Conservation (phyloP, 129 eudicot species). For the Apium graveolens region DNA sequence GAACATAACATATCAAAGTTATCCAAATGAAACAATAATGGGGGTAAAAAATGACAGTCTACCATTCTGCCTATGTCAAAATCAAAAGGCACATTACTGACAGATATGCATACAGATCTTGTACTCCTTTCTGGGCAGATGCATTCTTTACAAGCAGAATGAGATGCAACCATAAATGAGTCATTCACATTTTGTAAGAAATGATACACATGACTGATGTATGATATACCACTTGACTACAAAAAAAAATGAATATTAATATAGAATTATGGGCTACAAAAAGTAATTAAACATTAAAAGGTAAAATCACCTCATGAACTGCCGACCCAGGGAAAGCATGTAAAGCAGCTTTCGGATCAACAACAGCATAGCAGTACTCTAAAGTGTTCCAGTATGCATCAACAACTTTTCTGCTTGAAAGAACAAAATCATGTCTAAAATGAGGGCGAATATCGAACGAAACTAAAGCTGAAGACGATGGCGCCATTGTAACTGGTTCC, state of each 20-base stretch:
- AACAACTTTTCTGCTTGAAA: constrained; percentile 61
- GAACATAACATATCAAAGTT: background rate
- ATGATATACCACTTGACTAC: background rate
- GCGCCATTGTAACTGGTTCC: constrained; percentile 52
- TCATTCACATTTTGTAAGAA: background rate
- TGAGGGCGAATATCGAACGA: constrained; percentile 83
- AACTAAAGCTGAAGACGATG: constrained; percentile 29
- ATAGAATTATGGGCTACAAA: background rate
- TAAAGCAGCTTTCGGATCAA: constrained; percentile 72
- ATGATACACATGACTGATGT: background rate
- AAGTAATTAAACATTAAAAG: background rate
- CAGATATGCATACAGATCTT: background rate
- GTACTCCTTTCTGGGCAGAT: background rate
- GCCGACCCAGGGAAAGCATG: constrained; percentile 90
- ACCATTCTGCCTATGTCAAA: background rate
- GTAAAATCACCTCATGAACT: constrained; percentile 60
- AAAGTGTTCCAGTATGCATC: constrained; percentile 91
- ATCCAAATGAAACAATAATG: background rate
- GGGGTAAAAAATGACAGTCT: background rate
- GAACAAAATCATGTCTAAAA: constrained; percentile 82
- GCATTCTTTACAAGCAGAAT: background rate
- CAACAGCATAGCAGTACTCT: constrained; percentile 86
- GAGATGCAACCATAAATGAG: background rate
- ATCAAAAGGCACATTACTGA: background rate
- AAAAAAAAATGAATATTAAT: background rate